Evolutionary conservation across 768 basidiomycete species (phyloP), one percentile per base, ranked within the genome.

Genomic region (Lentinula aciculospora): DNA sequence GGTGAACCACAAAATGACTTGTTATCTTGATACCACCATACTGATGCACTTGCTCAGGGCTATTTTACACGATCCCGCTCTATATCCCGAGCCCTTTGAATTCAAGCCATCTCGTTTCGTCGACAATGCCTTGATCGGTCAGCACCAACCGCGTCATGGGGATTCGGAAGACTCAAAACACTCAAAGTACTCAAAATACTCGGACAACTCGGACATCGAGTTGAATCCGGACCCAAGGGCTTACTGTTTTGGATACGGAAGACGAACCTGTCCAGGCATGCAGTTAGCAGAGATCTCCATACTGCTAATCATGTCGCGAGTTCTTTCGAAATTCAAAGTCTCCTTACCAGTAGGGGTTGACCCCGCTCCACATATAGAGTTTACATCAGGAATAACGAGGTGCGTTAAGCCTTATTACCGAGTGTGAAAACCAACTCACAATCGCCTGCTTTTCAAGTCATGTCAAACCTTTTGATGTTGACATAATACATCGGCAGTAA

Each of bases 91-190:
- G 34, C 77, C 79, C 1, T 66, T 69, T 39, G 50, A 21, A 0
- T 80, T 80, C 60, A 62, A 69, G 45, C 79, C 79, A 1, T 68
- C 69, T 17, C 68, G 77, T 10, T 73, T 73, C 36, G n/a, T 66
- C 9, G n/a, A 39, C 28, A 29, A 58, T 13, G 27, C 39, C 28
- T 21, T 31, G 36, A 27, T 46, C 21, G 28, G 39, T 17, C 31
- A 23, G 28, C 58, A 21, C 27, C 49, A 31, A 44, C 53, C 25
- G 21, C 42, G n/a, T 9, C 19, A 44, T 9, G 42, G 42, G 39
- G 9, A 46, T 12, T 27, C 47, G 29, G 15, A 48, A 34, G 29
- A 46, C 0, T 10, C 37, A 12, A 34, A 8, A 32, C 21, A 28
- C 17, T 29, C 46, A 47, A n/a, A 19, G 3, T 17, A 4, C 23